Evolutionary conservation across 202 grass and related monocot species (phyloP).

Genomic region (Bolboschoenoplectus hybrid): DNA sequence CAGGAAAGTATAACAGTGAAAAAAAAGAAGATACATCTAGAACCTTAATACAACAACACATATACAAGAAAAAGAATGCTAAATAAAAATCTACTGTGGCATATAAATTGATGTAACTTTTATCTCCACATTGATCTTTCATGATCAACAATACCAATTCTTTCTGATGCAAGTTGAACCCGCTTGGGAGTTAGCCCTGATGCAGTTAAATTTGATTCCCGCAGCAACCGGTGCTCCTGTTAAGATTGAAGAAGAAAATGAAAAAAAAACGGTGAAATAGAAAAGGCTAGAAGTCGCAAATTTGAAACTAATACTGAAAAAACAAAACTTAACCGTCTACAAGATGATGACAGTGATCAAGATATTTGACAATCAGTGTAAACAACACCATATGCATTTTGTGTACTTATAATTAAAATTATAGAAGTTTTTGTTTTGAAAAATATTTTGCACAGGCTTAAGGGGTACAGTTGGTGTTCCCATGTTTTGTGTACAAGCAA

Average conservation of each 20-base stretch:
- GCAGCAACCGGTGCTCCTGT: constrained; percentile 77
- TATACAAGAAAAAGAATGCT: constrained; percentile 34
- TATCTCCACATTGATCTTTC: constrained; percentile 77
- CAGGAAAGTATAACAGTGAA: background rate
- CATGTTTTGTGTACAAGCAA: background rate
- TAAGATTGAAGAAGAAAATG: constrained; percentile 8
- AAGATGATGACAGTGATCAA: background rate
- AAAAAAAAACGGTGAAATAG: background rate
- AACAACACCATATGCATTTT: background rate
- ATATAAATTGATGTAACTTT: constrained; percentile 1
- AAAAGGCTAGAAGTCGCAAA: background rate
- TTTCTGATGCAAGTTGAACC: constrained; percentile 61
- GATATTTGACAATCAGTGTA: background rate
- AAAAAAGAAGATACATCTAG: constrained; percentile 29
- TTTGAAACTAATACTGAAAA: background rate
- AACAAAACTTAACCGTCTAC: background rate
- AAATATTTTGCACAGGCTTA: background rate
- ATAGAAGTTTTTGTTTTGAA: background rate
- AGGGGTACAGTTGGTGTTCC: background rate
- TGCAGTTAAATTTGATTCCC: constrained; percentile 33
- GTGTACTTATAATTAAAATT: background rate
- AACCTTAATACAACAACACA: constrained; percentile 34
- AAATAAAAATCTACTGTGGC: constrained; percentile 48
- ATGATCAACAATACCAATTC: constrained; percentile 42
- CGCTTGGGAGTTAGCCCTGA: constrained; percentile 33